These are phyloP conservation scores for Takashimella tepidaria DNA, from an alignment of 1,284 basidiomycete genomes.

Conservation along the genomic window DNA sequence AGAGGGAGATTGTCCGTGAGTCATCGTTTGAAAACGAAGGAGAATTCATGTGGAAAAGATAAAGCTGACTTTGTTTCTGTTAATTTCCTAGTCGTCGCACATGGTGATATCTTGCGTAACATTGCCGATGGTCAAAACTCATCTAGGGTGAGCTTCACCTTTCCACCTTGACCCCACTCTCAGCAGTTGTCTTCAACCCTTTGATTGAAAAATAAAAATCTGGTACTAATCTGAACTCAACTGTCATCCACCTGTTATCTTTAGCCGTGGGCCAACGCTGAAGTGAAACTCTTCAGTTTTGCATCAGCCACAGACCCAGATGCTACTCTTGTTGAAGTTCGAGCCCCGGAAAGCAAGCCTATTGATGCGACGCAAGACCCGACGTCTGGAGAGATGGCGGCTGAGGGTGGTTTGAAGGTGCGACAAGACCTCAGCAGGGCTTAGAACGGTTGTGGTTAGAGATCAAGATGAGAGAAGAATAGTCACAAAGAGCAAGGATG, in stretches of 20 bases:
- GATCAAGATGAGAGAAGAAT: too few relatives aligned
- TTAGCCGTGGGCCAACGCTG: slow-evolving; percentile 45
- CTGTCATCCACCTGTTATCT: not conserved
- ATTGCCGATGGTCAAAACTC: slow-evolving; percentile 37
- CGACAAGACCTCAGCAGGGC: too few relatives aligned
- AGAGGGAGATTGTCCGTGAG: slow-evolving; percentile 45
- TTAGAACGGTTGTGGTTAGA: too few relatives aligned
- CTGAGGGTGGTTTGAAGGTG: too few relatives aligned
- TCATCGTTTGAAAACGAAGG: not conserved
- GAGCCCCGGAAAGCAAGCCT: not conserved
- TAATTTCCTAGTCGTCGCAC: slow-evolving; percentile 37
- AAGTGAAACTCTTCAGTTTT: slow-evolving; percentile 41
- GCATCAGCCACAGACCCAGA: slow-evolving; percentile 29
- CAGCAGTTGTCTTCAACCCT: not conserved
- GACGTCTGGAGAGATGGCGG: not conserved
- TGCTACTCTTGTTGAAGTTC: slow-evolving; percentile 26
- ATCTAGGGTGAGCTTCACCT: slow-evolving; percentile 21
- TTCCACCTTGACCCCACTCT: not conserved
- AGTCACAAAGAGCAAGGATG: too few relatives aligned
- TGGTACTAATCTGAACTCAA: not conserved
- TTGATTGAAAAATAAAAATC: not conserved
- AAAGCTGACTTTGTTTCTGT: not conserved
- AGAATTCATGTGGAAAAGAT: not conserved
- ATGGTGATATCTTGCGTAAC: slow-evolving; percentile 46
- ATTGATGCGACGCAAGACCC: not conserved